Percentiles rank a stretch among this genome's conserved stretches.
These are phyloP conservation scores for Dactylellina haptotyla DNA, from an alignment of 2,329 filamentous ascomycete genomes.

Conservation along the genomic window DNA sequence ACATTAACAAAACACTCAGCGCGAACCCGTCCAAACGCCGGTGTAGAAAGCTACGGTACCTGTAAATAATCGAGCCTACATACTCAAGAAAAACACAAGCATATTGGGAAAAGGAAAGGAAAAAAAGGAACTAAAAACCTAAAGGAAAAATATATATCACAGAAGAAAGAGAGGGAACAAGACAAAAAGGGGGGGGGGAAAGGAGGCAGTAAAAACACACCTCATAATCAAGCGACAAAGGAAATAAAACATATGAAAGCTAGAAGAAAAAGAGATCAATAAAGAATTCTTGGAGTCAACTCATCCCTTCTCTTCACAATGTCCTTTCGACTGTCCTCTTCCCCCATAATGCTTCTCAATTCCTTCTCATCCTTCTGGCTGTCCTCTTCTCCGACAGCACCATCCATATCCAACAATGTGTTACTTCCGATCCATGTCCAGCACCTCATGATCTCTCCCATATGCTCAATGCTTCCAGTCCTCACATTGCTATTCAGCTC, in stretches of 20 bases:
- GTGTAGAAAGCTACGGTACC: neutral
- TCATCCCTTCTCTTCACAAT: constrained; percentile 60
- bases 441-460: constrained; percentile 69
- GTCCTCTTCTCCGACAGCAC: constrained; percentile 5
- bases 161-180: neutral
- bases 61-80: neutral
- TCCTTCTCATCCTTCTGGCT: constrained; percentile 43
- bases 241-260: neutral
- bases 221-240: neutral
- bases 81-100: neutral
- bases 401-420: constrained; percentile 34
- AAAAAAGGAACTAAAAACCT: neutral
- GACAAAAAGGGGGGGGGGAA: neutral
- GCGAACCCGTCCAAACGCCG: constrained; percentile 22
- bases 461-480: constrained; percentile 74
- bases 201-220: neutral
- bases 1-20: neutral
- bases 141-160: neutral
- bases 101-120: neutral
- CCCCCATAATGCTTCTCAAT: constrained; percentile 42
- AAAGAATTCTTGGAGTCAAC: constrained; percentile 56
- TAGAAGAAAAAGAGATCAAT: constrained; percentile 10
- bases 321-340: constrained; percentile 23
- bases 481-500: constrained; percentile 94
- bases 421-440: constrained; percentile 77